A percentile compares a stretch with the other conserved stretches of the same genome.
Conservation (phyloP, 164 flowering plant species). For the Sedum album region DNA sequence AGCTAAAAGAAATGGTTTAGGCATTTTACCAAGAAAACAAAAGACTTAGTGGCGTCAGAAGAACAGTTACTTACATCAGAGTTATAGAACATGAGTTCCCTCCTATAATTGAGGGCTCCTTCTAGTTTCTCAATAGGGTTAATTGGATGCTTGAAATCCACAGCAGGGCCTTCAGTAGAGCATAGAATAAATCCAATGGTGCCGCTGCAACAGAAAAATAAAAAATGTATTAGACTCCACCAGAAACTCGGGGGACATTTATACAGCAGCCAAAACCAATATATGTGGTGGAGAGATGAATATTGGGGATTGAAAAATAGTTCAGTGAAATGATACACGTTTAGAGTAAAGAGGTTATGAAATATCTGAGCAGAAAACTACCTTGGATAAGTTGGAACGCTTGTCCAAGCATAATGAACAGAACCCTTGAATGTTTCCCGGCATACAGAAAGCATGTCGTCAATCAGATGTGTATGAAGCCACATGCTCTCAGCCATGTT, state of each 20-base stretch:
- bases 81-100: constrained; percentile 86
- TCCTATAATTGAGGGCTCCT: constrained; percentile 44
- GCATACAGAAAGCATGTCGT: constrained; percentile 74
- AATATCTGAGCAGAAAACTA: constrained; percentile 13
- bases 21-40: not conserved
- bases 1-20: not conserved
- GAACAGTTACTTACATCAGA: constrained; percentile 48
- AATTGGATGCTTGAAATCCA: constrained; percentile 72
- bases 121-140: constrained; percentile 90
- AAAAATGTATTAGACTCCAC: not conserved
- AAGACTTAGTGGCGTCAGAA: not conserved
- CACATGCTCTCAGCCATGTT: constrained; percentile 99
- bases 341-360: not conserved
- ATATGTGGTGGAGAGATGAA: not conserved
- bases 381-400: constrained; percentile 99
- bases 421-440: constrained; percentile 80
- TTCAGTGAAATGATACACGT: too few relatives aligned
- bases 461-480: constrained; percentile 98
- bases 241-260: too few relatives aligned
- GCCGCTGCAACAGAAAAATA: constrained; percentile 43
- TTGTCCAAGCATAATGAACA: constrained; percentile 95
- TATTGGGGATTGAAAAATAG: not conserved
- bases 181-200: constrained; percentile 87
- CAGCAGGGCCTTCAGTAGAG: constrained; percentile 80
- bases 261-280: too few relatives aligned